These are phyloP conservation scores for Starmera stellimalicola DNA, from an alignment of 1,139 yeast genomes.

Conservation along the genomic window DNA sequence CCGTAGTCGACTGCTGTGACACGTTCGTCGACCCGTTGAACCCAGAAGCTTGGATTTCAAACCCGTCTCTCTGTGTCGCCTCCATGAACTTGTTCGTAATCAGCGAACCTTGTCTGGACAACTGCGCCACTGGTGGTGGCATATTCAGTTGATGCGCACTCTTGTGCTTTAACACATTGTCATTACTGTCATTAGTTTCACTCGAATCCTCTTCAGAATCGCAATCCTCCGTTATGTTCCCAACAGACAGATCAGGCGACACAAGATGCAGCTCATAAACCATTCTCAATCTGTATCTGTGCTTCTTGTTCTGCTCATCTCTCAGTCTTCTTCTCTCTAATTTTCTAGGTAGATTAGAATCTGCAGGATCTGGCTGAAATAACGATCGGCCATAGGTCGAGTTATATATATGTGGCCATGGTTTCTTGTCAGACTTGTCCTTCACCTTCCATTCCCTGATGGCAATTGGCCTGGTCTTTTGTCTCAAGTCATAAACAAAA, in stretches of 20 bases:
- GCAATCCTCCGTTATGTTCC: neutral
- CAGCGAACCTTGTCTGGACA: slow-evolving; percentile 23
- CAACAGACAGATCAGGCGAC: neutral
- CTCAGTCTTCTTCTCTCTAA: slow-evolving; percentile 25
- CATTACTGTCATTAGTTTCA: slow-evolving; percentile 1
- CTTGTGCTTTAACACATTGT: neutral
- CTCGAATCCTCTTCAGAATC: slow-evolving; percentile 1
- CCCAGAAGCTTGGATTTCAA: slow-evolving; percentile 76
- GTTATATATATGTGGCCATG: slow-evolving; percentile 26
- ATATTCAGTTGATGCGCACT: neutral
- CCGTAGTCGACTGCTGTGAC: slow-evolving; percentile 24
- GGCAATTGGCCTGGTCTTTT: slow-evolving; percentile 73
- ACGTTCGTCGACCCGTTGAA: slow-evolving; percentile 53
- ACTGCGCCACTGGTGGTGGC: slow-evolving; percentile 11
- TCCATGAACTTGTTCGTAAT: slow-evolving; percentile 15
- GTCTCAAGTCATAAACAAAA: slow-evolving; percentile 74
- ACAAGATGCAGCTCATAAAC: slow-evolving; percentile 5
- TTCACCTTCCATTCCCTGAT: slow-evolving; percentile 63
- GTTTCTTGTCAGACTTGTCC: slow-evolving; percentile 15
- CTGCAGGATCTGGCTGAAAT: slow-evolving; percentile 21
- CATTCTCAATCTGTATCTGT: slow-evolving; percentile 22
- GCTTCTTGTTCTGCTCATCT: slow-evolving; percentile 23
- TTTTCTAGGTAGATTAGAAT: slow-evolving; percentile 21
- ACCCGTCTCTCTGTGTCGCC: slow-evolving; percentile 31
- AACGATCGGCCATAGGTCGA: slow-evolving; percentile 33